phyloP scores from a whole-genome alignment of 2,329 filamentous ascomycete species.

The Dothistroma septosporum region DNA sequence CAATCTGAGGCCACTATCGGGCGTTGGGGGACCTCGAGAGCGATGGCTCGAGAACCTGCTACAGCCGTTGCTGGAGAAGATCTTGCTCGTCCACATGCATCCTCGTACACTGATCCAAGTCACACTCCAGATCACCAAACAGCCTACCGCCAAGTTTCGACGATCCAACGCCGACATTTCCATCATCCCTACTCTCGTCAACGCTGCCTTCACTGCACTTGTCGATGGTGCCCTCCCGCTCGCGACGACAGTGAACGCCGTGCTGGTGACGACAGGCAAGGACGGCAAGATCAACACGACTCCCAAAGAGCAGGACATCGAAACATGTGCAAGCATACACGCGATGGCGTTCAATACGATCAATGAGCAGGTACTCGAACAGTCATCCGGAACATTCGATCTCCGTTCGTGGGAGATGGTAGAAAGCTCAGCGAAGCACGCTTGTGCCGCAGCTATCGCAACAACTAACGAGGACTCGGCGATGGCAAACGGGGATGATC shows the following conservation, averaged over 20 bases:
- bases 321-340: slow-evolving; percentile 66
- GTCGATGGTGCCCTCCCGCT: slow-evolving; percentile 80
- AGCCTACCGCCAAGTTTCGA: slow-evolving; percentile 54
- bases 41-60: slow-evolving; percentile 77
- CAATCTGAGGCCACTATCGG: slow-evolving; percentile 77
- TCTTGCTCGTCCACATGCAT: slow-evolving; percentile 71
- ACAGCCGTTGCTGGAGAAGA: slow-evolving; percentile 65
- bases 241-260: slow-evolving; percentile 64
- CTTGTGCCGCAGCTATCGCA: slow-evolving; percentile 55
- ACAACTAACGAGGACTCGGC: slow-evolving; percentile 35
- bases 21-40: slow-evolving; percentile 60
- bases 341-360: slow-evolving; percentile 77
- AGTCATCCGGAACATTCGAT: slow-evolving; percentile 77
- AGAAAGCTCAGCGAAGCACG: slow-evolving; percentile 58
- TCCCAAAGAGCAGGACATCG: slow-evolving; percentile 60
- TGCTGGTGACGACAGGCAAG: slow-evolving; percentile 56
- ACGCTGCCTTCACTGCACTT: slow-evolving; percentile 72
- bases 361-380: slow-evolving; percentile 68
- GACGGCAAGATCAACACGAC: slow-evolving; percentile 42
- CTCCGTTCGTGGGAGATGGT: slow-evolving; percentile 71
- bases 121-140: slow-evolving; percentile 63
- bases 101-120: slow-evolving; percentile 75
- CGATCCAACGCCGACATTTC: slow-evolving; percentile 60
- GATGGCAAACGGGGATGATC: slow-evolving; percentile 37
- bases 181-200: slow-evolving; percentile 75